A percentile compares a stretch with the other conserved stretches of the same genome.
Conservation (phyloP, 108 stramenopile genomes). For the Pseudonitzschia multiseries region DNA sequence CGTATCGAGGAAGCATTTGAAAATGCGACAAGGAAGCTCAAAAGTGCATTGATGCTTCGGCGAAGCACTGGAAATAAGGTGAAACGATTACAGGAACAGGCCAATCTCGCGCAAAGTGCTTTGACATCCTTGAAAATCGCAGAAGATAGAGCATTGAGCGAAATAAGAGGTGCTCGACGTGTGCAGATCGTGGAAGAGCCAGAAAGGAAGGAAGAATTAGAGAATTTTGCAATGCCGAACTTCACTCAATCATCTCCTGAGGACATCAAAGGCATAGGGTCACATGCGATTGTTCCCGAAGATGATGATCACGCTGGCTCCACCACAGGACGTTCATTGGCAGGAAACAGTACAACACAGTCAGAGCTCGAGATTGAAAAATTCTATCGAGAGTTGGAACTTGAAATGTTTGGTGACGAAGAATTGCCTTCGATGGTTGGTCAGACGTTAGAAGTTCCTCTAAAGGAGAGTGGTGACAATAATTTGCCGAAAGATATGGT, state of each 20-base stretch:
- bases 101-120: constrained; percentile 23
- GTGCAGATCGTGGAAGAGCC: constrained; percentile 12
- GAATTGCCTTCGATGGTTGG: constrained; percentile 41
- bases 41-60: constrained; percentile 37
- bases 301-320: constrained; percentile 11
- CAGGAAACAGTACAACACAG: constrained; percentile 37
- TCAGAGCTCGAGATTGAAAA: constrained; percentile 35
- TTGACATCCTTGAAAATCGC: constrained; percentile 18
- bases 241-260: neutral
- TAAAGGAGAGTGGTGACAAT: neutral
- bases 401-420: constrained; percentile 47
- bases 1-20: constrained; percentile 56
- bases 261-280: neutral
- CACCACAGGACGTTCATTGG: neutral
- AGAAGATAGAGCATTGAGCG: constrained; percentile 20
- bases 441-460: constrained; percentile 37
- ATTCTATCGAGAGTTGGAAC: constrained; percentile 38
- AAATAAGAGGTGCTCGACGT: constrained; percentile 10
- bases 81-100: constrained; percentile 25
- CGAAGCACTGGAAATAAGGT: constrained; percentile 31
- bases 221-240: neutral
- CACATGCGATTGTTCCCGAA: constrained; percentile 16
- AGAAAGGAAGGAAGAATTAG: constrained; percentile 12
- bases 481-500: neutral
- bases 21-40: constrained; percentile 41